Base-by-base conservation (phyloP, 1,284 basidiomycete genomes). In the Marasmius fiardii region DNA sequence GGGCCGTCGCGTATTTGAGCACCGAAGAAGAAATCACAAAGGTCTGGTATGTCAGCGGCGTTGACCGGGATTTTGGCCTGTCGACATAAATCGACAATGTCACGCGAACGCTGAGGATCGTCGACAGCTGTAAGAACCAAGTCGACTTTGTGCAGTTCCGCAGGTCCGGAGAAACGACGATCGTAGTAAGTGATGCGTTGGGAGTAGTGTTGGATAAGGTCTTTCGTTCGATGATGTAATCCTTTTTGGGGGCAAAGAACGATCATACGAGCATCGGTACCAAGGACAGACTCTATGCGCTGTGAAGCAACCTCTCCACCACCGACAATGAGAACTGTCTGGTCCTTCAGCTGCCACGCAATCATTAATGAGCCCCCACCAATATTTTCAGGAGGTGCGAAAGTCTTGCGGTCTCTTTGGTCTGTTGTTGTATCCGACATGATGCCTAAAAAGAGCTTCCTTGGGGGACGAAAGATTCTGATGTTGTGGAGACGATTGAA, bases 21-120 rank as follows among this genome's bases (percentile, higher is more conserved):
- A 45, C 97, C 97, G 74, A 99, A 99, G 77, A 97, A 99, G 69
- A 99, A 99, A 74, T 99, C 96, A 77, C 96, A 99, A 56, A 85
- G 82, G 48, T 91, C 86, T 2, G 96, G 97, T 51, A 98, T 92
- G 74, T 99, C 96, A 31, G 97, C 96, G 56, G 95, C 94, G 71
- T 99, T 99, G 60, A 97, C 89, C 3, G 94, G 93, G 52, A 98
- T 90, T 52, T 78, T 81, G 44, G 74, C 78, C 28, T 78, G 74
- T 51, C 93, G 77, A 65, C 90, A 90, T 61, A 90, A 77, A 12
- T 79, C 69, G 66, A 86, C 92, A 53, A 98, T 94, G 51, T 74
- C 74, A 60, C 79, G 83, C 41, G 87, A 92, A 53, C 86, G 77
- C 0, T 79, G 75, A 55, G 87, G 83, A 69, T 97, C 89, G 74